Conservation (phyloP, 345 rosid genomes). For the Kandelia obovata region DNA sequence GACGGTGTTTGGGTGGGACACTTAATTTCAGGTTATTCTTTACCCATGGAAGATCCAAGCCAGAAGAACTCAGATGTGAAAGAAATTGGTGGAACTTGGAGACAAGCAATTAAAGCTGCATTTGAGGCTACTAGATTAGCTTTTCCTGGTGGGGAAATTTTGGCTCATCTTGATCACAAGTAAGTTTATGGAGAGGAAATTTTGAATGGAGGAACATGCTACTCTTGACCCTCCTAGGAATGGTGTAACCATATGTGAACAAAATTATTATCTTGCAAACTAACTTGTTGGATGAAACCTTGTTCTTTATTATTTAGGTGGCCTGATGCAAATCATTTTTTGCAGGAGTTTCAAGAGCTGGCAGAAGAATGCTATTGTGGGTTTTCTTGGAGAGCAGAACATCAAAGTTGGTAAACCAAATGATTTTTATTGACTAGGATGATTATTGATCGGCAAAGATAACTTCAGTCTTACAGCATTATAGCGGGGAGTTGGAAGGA, state of each 20-base stretch:
- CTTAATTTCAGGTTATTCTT: constrained; percentile 75
- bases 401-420: constrained; percentile 31
- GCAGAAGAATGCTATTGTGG: constrained; percentile 77
- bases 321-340: constrained; percentile 1
- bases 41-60: constrained; percentile 79
- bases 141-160: constrained; percentile 77
- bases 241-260: too few relatives aligned
- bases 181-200: constrained; percentile 31
- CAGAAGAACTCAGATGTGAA: constrained; percentile 36
- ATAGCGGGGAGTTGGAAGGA: too few relatives aligned
- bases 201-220: not conserved
- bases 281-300: not conserved
- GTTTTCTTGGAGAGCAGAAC: constrained; percentile 53
- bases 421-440: constrained; percentile 9
- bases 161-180: constrained; percentile 97
- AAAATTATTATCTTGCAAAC: not conserved
- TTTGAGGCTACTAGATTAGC: constrained; percentile 72
- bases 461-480: too few relatives aligned
- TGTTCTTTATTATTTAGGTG: not conserved
- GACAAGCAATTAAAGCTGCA: constrained; percentile 66
- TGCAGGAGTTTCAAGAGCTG: constrained; percentile 88
- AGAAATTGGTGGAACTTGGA: constrained; percentile 75
- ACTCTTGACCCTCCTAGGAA: not conserved
- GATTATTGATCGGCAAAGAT: too few relatives aligned
- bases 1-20: constrained; percentile 87